A percentile compares a stretch with the other conserved stretches of the same genome.
Conservation (phyloP, 2,329 filamentous ascomycete genomes). For the Thielaviopsis punctulata region DNA sequence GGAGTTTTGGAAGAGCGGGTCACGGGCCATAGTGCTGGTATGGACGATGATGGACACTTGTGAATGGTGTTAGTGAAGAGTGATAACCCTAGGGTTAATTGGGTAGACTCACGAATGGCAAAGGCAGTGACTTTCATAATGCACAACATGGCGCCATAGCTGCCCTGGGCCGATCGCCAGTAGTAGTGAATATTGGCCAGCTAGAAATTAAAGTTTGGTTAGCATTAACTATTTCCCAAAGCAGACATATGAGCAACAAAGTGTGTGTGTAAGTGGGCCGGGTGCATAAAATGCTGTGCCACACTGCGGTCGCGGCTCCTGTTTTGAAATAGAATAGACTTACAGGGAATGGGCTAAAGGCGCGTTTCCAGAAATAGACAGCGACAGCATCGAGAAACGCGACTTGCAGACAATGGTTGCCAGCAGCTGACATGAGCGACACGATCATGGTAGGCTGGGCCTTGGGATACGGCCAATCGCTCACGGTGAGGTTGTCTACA, state of each 20-base stretch:
- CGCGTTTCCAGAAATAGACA: slow-evolving; percentile 11
- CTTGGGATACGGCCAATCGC: slow-evolving; percentile 9
- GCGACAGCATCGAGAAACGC: slow-evolving; percentile 9
- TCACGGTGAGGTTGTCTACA: slow-evolving; percentile 8
- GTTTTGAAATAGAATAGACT: not conserved
- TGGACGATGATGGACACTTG: slow-evolving; percentile 10
- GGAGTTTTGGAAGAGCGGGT: slow-evolving; percentile 11
- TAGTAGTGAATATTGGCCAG: slow-evolving; percentile 11
- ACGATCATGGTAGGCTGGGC: slow-evolving; percentile 10
- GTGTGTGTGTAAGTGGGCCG: too few relatives aligned
- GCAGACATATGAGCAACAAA: not conserved
- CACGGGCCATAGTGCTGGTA: slow-evolving; percentile 8
- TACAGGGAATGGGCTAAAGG: slow-evolving; percentile 9
- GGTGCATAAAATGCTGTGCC: not conserved
- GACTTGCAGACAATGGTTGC: slow-evolving; percentile 7
- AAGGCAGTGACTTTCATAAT: slow-evolving; percentile 9
- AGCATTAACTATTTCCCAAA: not conserved
- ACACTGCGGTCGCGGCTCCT: not conserved
- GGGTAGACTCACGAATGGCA: slow-evolving; percentile 7
- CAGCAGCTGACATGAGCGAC: slow-evolving; percentile 8
- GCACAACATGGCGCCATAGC: slow-evolving; percentile 2
- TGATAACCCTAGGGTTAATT: not conserved
- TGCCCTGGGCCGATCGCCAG: slow-evolving; percentile 8
- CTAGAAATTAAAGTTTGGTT: not conserved
- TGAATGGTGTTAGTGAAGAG: not conserved